Evolutionary conservation across 2,329 filamentous ascomycete genomes (phyloP), one percentile per base, ranked within the genome.

Genomic region (Pleurostoma richardsiae): DNA sequence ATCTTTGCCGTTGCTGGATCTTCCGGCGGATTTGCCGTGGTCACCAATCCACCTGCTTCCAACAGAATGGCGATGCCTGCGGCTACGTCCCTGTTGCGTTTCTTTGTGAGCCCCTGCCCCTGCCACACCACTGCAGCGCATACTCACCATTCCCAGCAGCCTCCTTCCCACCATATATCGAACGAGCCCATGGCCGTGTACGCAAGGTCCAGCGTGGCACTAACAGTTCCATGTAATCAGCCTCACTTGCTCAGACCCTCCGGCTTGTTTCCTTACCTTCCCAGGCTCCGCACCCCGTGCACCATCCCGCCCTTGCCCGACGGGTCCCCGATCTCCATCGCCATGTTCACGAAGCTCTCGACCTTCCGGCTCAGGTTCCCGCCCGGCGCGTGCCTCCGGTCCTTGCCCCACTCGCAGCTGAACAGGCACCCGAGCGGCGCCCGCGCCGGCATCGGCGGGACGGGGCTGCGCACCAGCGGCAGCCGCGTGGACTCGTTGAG

Each of bases 131-230:
- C 28, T 10, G 19, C 27, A 19, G 19, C 19, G 19, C 19, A 19
- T 3, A 62, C 73, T 53, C 56, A 83, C 82, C 86, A 90, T 64
- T 90, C 87, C 86, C 86, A 89, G 57, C 85, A 89, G 0, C 86
- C 86, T 3, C 85, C 86, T 60, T 90, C 86, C 86, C 86, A 90
- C 86, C 86, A 90, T 8, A 90, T 88, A 64, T 90, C 86, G 54
- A 90, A 83, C 0, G 81, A 73, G 0, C 86, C 86, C 76, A 86
- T 86, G 10, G 87, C 86, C 7, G 81, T 80, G 60, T 90, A 90
- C 0, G 85, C 86, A 42, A 90, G 65, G 62, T 90, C 86, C 45
- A 90, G 60, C 2, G 86, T 88, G 6, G 86, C 86, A 58, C 84
- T 85, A 19, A 19, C 19, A 19, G 19, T 19, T 19, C 19, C 19